phyloP scores from a whole-genome alignment of 2,329 filamentous ascomycete species.

The Fusarium annulatum region DNA sequence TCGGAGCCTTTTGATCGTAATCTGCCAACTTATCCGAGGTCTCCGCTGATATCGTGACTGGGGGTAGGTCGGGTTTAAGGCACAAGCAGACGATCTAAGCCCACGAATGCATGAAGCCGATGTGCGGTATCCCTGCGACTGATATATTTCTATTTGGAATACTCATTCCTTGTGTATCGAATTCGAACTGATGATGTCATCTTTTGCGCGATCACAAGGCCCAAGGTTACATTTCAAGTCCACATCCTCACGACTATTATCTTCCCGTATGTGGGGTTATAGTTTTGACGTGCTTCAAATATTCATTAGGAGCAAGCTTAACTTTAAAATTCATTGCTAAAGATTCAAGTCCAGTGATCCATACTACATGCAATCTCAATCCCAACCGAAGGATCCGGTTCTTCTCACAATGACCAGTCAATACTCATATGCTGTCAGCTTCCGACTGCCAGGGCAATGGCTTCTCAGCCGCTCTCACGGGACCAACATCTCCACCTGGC shows the following conservation, averaged over 20 bases:
- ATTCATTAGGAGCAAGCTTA: too few species aligned
- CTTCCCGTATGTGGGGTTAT: background rate
- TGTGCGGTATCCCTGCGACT: rapidly evolving
- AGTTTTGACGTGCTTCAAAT: background rate
- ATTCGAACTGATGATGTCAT: too few species aligned
- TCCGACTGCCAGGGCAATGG: background rate
- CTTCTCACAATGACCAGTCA: rapidly evolving
- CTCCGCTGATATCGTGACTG: background rate
- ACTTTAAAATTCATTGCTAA: background rate
- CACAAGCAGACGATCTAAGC: background rate
- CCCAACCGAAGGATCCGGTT: rapidly evolving
- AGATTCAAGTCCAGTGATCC: background rate
- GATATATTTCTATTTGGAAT: rapidly evolving
- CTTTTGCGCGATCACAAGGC: too few species aligned
- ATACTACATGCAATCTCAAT: rapidly evolving
- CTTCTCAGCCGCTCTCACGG: background rate
- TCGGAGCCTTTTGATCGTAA: background rate
- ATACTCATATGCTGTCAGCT: background rate
- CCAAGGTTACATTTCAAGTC: too few species aligned
- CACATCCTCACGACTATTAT: background rate
- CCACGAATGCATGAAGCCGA: background rate
- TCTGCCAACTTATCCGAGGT: background rate
- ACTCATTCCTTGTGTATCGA: rapidly evolving
- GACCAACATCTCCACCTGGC: background rate
- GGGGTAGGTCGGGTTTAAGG: background rate